These are phyloP conservation scores for Firmiana major DNA, from an alignment of 345 rosid genomes.

Conservation along the genomic window DNA sequence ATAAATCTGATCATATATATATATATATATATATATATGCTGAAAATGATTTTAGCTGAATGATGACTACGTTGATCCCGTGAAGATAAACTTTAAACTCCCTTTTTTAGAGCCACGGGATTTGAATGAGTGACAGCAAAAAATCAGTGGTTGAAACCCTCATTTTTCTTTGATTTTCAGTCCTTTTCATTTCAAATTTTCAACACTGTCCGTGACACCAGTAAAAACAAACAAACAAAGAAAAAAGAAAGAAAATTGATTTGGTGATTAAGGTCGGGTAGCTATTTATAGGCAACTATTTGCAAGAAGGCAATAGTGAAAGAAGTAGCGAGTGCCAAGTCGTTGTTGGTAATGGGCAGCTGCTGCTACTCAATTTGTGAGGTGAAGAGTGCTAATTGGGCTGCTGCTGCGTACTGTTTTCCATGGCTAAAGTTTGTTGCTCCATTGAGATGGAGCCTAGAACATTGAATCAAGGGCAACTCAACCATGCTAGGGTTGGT, in stretches of 20 bases:
- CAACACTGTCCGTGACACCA: not conserved
- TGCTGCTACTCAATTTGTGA: not conserved
- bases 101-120: not conserved
- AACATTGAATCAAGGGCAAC: slow-evolving; percentile 17
- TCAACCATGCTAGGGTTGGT: slow-evolving; percentile 11
- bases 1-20: not conserved
- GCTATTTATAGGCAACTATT: not conserved
- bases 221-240: not conserved
- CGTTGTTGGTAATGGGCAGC: slow-evolving; percentile 3
- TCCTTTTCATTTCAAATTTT: not conserved
- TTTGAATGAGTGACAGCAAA: not conserved
- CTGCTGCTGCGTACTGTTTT: not conserved
- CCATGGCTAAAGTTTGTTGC: slow-evolving; percentile 15
- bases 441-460: slow-evolving; percentile 20
- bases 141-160: not conserved
- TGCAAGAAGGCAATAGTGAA: not conserved
- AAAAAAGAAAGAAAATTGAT: not conserved
- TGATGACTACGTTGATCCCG: not conserved
- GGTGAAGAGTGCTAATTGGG: not conserved
- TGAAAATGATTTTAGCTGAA: not conserved
- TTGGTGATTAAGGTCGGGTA: not conserved
- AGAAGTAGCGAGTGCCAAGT: not conserved
- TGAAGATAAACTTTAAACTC: not conserved
- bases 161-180: not conserved
- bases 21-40: not conserved